These are phyloP conservation scores for Fusarium sp. DNA, from an alignment of 2,329 filamentous ascomycete genomes.

Conservation along the genomic window DNA sequence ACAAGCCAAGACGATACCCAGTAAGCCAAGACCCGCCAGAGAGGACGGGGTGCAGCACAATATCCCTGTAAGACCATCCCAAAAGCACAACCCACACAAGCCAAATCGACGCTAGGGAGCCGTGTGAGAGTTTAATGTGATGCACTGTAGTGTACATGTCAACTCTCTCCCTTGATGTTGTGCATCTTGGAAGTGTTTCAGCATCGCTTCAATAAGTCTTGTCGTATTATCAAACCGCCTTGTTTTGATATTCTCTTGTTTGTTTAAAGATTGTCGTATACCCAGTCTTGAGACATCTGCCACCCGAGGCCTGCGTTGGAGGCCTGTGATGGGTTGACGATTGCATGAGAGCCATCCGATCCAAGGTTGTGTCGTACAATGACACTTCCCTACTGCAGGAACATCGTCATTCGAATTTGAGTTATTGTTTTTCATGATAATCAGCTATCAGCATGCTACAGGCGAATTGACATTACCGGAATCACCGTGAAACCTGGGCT, in stretches of 20 bases:
- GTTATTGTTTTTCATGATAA: neutral
- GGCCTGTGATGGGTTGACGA: constrained; percentile 6
- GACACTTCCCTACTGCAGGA: constrained; percentile 8
- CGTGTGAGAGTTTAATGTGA: constrained; percentile 15
- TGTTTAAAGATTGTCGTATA: constrained; percentile 1
- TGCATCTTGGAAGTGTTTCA: constrained; percentile 26
- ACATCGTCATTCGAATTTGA: constrained; percentile 1
- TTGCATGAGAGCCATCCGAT: constrained; percentile 3
- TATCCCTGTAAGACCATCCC: constrained; percentile 8
- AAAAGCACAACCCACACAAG: constrained; percentile 14
- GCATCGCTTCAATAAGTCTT: constrained; percentile 17
- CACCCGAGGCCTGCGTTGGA: constrained; percentile 20
- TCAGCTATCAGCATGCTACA: neutral
- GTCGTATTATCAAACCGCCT: constrained; percentile 1
- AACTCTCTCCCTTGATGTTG: neutral
- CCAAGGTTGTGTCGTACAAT: constrained; percentile 18
- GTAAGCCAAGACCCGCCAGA: constrained; percentile 25
- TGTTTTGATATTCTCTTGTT: constrained; percentile 15
- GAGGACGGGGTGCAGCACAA: constrained; percentile 26
- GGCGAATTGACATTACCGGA: neutral
- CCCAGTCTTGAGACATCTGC: constrained; percentile 22
- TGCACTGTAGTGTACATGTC: constrained; percentile 28
- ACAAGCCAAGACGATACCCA: constrained; percentile 25
- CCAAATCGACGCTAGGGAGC: constrained; percentile 34
- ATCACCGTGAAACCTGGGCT: constrained; percentile 2